Evolutionary conservation across 352 stramenopile species (phyloP), one percentile per base, ranked within the genome.

Genomic region (Phytophthora pistaciae): DNA sequence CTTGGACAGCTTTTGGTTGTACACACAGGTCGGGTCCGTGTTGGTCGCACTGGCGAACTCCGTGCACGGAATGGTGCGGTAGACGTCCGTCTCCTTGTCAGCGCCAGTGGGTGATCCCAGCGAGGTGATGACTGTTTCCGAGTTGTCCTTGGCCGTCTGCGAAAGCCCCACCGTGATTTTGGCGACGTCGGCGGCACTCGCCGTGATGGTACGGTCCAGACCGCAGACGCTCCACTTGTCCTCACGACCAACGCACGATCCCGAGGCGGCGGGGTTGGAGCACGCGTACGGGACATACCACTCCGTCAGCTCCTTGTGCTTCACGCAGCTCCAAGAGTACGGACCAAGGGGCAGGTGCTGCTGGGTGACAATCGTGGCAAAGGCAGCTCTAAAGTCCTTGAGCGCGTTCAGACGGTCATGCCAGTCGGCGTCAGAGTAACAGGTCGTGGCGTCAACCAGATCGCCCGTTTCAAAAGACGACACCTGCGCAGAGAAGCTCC

Each of bases 171-270:
- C 63, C 1, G 56, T 55, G 0, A 66, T 70, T 9, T 49, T 52
- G 1, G 74, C 75, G 33, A 91, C 58, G 29, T 81, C 82, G 18
- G 83, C 65, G 36, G 78, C 82, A 27, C 62, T 75, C 11, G 80
- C 54, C 20, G 66, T 62, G 3, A 93, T 62, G 42, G 76, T 87
- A 55, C 82, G 68, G 46, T 79, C 53, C 6, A 88, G 64, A 6
- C 23, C 23, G 50, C 83, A 90, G 11, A 38, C 55, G 10, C 42
- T 67, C 7, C 16, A 36, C 11, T 9, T 8, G 27, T 48, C 29
- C 16, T 36, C 50, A 5, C 29, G 29, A 33, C 29, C 29, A 33
- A 33, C 29, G 29, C 29, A 33, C 6, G 29, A 33, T 10, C 29
- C 29, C 0, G 29, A 11, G 29, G 29, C 29, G 29, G 29, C 8